Percentiles rank a stretch among this genome's conserved stretches.
Evolutionary conservation across 108 stramenopile genomes (phyloP).

Genomic region (Stephanodiscus minutulus): DNA sequence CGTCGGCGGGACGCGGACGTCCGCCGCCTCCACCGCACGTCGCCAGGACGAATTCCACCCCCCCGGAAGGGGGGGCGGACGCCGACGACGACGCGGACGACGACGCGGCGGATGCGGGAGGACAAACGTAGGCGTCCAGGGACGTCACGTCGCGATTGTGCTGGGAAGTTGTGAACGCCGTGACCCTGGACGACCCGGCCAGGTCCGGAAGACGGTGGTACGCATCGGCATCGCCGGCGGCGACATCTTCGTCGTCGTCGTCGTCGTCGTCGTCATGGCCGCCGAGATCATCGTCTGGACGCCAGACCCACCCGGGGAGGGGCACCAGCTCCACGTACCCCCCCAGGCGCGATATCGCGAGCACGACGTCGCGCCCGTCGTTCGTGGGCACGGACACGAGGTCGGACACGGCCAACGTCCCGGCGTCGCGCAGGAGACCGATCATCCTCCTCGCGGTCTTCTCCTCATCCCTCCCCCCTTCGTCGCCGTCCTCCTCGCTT

Average conservation of each 20-base stretch:
- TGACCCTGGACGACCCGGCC: constrained; percentile 13
- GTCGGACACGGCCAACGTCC: constrained; percentile 39
- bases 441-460: neutral
- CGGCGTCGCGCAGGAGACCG: constrained; percentile 23
- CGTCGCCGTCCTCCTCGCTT: neutral
- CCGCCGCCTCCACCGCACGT: constrained; percentile 57
- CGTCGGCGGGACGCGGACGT: constrained; percentile 13
- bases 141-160: constrained; percentile 64
- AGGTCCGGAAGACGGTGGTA: constrained; percentile 21
- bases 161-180: constrained; percentile 58
- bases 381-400: constrained; percentile 35
- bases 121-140: constrained; percentile 59
- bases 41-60: constrained; percentile 66
- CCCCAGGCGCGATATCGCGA: constrained; percentile 74
- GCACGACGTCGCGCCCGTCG: constrained; percentile 22
- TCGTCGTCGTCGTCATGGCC: neutral
- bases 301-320: constrained; percentile 65
- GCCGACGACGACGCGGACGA: constrained; percentile 41
- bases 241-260: constrained; percentile 33
- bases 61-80: constrained; percentile 35
- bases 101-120: constrained; percentile 33
- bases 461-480: constrained; percentile 3
- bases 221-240: neutral
- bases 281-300: constrained; percentile 16
- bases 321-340: constrained; percentile 78